phyloP scores from a whole-genome alignment of 2,329 filamentous ascomycete genomes.

The Septoria petroselini region DNA sequence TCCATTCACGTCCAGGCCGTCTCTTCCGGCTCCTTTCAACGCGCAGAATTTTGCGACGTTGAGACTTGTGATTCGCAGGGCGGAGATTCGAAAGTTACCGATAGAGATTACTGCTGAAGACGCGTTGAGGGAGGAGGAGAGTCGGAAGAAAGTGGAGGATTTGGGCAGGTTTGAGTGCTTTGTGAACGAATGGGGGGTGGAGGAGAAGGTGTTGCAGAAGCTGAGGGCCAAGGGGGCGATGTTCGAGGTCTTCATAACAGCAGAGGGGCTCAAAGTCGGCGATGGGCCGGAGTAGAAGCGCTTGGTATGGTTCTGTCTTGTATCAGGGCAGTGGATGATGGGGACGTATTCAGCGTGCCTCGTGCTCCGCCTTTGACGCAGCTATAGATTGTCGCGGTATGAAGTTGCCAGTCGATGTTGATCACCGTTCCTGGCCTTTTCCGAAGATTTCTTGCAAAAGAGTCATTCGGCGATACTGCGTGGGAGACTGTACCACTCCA shows the following conservation, averaged over 20 bases:
- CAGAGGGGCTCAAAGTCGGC: conserved; percentile 23
- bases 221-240: conserved; percentile 23
- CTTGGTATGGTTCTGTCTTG: no score
- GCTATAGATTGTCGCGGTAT: no score
- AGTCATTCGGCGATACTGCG: no score
- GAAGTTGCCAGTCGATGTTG: no score
- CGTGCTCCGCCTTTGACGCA: no score
- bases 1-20: conserved; percentile 22
- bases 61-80: conserved; percentile 37
- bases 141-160: conserved; percentile 40
- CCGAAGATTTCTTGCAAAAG: no score
- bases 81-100: conserved; percentile 39
- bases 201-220: conserved; percentile 25
- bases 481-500: no score
- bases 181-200: conserved; percentile 32
- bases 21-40: conserved; percentile 37
- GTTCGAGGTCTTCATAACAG: conserved; percentile 30
- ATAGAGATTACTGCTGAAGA: conserved; percentile 41
- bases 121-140: conserved; percentile 40
- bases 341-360: no score
- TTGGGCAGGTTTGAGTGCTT: conserved; percentile 38
- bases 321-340: no score
- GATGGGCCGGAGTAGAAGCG: conserved; percentile 16
- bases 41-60: conserved; percentile 27
- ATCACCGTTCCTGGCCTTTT: no score